A percentile compares a stretch with the other conserved stretches of the same genome.
Evolutionary conservation across 768 basidiomycete species (phyloP).

Genomic region (Epithele typhae): DNA sequence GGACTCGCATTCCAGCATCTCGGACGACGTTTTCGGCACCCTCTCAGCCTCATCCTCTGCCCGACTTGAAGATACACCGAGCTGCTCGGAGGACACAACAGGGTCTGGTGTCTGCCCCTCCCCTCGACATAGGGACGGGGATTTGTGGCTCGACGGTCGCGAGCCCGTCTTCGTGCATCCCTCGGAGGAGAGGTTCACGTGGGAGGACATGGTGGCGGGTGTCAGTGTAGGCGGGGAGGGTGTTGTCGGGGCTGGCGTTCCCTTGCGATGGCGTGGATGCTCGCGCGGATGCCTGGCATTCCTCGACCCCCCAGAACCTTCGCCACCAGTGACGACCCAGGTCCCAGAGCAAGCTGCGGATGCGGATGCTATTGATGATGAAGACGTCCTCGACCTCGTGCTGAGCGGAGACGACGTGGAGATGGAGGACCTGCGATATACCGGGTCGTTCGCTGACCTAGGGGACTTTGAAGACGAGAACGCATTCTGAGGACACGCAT

Average conservation of each 20-base stretch:
- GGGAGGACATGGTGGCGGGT: slow-evolving; percentile 54
- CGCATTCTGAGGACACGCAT: no score
- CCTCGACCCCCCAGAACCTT: slow-evolving; percentile 29
- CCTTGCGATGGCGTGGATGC: slow-evolving; percentile 69
- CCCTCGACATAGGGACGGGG: slow-evolving; percentile 26
- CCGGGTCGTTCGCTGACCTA: slow-evolving; percentile 8
- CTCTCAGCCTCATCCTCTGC: no score
- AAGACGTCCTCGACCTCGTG: slow-evolving; percentile 2
- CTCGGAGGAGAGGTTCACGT: slow-evolving; percentile 60
- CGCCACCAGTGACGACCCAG: not conserved
- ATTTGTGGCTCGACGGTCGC: slow-evolving; percentile 7
- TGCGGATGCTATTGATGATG: not conserved
- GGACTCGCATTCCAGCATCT: not conserved
- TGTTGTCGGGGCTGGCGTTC: slow-evolving; percentile 33
- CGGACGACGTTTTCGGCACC: slow-evolving; percentile 9
- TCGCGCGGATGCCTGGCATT: slow-evolving; percentile 58
- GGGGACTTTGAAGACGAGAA: slow-evolving; percentile 19
- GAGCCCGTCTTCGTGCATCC: slow-evolving; percentile 46
- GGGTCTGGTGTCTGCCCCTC: slow-evolving; percentile 47
- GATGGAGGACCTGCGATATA: slow-evolving; percentile 9
- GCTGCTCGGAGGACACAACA: slow-evolving; percentile 14
- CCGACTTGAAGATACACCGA: not conserved
- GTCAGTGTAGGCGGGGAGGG: slow-evolving; percentile 41
- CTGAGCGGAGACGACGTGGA: slow-evolving; percentile 1
- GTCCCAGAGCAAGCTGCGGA: not conserved